Evolutionary conservation across 345 rosid species (phyloP).

Genomic region (Kandelia obovata): DNA sequence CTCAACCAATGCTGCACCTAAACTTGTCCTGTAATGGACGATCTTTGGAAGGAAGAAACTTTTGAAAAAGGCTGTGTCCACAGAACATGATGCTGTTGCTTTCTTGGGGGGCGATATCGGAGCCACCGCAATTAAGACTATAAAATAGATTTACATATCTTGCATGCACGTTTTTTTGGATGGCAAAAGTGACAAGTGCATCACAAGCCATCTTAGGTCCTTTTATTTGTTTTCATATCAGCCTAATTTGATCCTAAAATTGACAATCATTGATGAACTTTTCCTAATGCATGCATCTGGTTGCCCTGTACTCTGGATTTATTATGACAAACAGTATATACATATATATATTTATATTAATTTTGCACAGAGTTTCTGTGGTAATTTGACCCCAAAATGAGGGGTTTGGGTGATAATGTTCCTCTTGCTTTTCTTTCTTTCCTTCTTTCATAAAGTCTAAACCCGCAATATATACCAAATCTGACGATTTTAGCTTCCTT

Average conservation of each 20-base stretch:
- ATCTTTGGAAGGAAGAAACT: conserved; percentile 11
- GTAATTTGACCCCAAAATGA: too few relatives aligned
- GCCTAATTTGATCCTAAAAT: background rate
- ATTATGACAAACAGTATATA: background rate
- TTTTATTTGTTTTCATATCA: background rate
- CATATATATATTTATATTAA: too few relatives aligned
- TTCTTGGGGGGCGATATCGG: conserved; percentile 5
- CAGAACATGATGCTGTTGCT: conserved; percentile 14
- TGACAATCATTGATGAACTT: background rate
- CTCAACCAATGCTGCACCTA: conserved; percentile 15
- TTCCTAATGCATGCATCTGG: background rate
- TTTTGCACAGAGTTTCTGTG: too few relatives aligned
- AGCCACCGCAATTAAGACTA: background rate
- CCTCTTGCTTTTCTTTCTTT: too few relatives aligned
- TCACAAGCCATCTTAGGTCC: background rate
- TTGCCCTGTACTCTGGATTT: background rate
- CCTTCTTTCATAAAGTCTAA: too few relatives aligned
- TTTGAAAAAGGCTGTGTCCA: conserved; percentile 24
- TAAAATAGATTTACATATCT: background rate
- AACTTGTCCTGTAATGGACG: conserved; percentile 29
- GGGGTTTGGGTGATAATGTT: too few relatives aligned
- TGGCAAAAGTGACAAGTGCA: background rate
- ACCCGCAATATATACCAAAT: too few relatives aligned
- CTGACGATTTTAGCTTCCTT: too few relatives aligned
- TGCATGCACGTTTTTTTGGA: background rate